Evolutionary conservation across 106 monocot species (phyloP).

Genomic region (Dactylorhiza incarnata): DNA sequence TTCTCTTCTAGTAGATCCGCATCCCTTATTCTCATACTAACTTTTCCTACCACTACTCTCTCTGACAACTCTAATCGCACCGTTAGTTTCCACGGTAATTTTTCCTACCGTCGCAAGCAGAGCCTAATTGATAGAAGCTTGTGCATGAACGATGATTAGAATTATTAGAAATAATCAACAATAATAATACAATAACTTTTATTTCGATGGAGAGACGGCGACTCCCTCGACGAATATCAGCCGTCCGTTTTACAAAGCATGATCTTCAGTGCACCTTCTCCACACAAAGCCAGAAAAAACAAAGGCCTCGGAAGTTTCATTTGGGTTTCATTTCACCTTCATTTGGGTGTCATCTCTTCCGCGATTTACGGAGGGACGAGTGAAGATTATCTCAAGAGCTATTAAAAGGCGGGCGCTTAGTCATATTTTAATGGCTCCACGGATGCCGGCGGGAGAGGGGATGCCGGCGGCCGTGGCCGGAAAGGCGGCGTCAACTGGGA

Average conservation of each 20-base stretch:
- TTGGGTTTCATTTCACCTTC: constrained; percentile 9
- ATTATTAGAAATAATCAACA: too few species aligned
- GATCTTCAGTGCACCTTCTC: too few species aligned
- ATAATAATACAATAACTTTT: too few species aligned
- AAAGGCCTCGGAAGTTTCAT: neutral
- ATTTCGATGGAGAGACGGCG: too few species aligned
- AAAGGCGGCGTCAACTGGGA: neutral
- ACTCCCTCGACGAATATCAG: neutral
- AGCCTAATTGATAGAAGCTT: too few species aligned
- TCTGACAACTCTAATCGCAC: too few species aligned
- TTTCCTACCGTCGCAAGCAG: too few species aligned
- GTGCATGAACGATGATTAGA: too few species aligned
- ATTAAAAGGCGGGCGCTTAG: neutral
- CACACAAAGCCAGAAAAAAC: neutral
- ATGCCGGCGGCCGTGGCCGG: neutral
- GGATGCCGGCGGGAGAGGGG: neutral
- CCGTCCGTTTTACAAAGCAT: neutral
- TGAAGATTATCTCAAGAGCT: neutral
- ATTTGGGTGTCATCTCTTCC: constrained; percentile 10
- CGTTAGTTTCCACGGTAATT: too few species aligned
- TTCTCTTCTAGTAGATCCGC: too few species aligned
- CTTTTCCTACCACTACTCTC: too few species aligned
- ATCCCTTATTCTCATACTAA: too few species aligned
- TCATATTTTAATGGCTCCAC: constrained; percentile 1
- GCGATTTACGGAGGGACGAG: neutral